phyloP scores from a whole-genome alignment of 306 rosid species.

The Cyamopsis tetragonoloba region DNA sequence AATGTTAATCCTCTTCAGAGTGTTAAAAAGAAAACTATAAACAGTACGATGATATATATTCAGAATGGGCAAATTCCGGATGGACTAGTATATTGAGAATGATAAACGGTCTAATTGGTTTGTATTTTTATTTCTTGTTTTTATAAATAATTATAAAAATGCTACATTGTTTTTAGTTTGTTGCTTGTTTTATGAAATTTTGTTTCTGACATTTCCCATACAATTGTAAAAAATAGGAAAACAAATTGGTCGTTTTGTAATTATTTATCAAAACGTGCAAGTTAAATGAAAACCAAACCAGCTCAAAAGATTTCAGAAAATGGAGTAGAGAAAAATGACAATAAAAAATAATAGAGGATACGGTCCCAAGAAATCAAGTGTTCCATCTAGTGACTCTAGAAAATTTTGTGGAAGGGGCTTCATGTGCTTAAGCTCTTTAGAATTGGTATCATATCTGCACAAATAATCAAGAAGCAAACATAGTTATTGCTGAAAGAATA shows the following conservation, averaged over 20 bases:
- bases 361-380: conserved; percentile 88
- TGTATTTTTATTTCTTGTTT: too few relatives aligned
- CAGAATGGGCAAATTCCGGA: background rate
- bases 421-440: conserved; percentile 70
- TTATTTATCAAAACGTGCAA: too few relatives aligned
- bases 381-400: conserved; percentile 51
- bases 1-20: background rate
- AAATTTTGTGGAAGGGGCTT: conserved; percentile 55
- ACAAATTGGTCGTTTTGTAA: too few relatives aligned
- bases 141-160: too few relatives aligned
- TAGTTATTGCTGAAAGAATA: conserved; percentile 5
- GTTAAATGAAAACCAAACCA: too few relatives aligned
- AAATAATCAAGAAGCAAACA: conserved; percentile 24
- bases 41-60: background rate
- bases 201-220: too few relatives aligned
- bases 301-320: background rate
- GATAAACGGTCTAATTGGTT: too few relatives aligned
- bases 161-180: too few relatives aligned
- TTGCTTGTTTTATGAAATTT: too few relatives aligned
- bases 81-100: background rate
- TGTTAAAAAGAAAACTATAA: background rate
- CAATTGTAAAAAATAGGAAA: too few relatives aligned
- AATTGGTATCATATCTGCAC: conserved; percentile 61
- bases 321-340: background rate
- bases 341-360: conserved; percentile 47